Evolutionary conservation across 352 stramenopile genomes (phyloP).

Genomic region (Globisporangium recalcitrans): DNA sequence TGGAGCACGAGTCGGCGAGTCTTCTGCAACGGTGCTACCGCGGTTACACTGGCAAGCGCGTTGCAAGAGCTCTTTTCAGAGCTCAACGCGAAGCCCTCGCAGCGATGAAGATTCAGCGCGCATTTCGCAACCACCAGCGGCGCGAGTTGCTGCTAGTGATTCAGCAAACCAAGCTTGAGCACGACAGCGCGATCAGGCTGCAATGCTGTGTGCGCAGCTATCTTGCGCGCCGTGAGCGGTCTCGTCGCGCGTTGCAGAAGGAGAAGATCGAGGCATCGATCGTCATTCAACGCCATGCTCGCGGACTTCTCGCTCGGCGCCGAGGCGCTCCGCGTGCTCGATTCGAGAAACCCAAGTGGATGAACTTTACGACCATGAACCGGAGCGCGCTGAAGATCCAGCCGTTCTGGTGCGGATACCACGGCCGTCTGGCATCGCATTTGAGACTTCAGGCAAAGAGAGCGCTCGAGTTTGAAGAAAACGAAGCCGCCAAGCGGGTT

Average conservation of each 20-base stretch:
- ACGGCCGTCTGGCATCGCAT: slow-evolving; percentile 55
- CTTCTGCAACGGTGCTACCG: slow-evolving; percentile 74
- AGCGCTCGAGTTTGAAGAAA: slow-evolving; percentile 47
- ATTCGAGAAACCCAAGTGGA: slow-evolving; percentile 66
- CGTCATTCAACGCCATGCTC: slow-evolving; percentile 46
- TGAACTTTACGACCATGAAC: slow-evolving; percentile 57
- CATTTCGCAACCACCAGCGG: slow-evolving; percentile 58
- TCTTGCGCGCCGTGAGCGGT: slow-evolving; percentile 46
- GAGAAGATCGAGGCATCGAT: slow-evolving; percentile 23
- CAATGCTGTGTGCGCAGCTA: slow-evolving; percentile 52
- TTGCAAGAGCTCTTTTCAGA: slow-evolving; percentile 55
- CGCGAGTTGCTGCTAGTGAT: slow-evolving; percentile 56
- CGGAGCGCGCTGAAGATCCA: slow-evolving; percentile 71
- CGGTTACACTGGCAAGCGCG: slow-evolving; percentile 68
- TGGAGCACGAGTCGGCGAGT: slow-evolving; percentile 41
- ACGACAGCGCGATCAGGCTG: slow-evolving; percentile 42
- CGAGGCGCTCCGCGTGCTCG: slow-evolving; percentile 34
- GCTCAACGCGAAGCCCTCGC: slow-evolving; percentile 56
- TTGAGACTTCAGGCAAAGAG: slow-evolving; percentile 46
- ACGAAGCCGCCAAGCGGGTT: slow-evolving; percentile 51
- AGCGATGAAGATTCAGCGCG: slow-evolving; percentile 56
- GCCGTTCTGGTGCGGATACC: slow-evolving; percentile 65
- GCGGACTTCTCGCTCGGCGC: slow-evolving; percentile 43
- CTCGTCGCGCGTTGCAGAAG: slow-evolving; percentile 15
- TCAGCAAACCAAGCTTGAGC: slow-evolving; percentile 55